These are phyloP conservation scores for Diplosphaera chodatii DNA, from an alignment of 139 green algal species.

Conservation along the genomic window DNA sequence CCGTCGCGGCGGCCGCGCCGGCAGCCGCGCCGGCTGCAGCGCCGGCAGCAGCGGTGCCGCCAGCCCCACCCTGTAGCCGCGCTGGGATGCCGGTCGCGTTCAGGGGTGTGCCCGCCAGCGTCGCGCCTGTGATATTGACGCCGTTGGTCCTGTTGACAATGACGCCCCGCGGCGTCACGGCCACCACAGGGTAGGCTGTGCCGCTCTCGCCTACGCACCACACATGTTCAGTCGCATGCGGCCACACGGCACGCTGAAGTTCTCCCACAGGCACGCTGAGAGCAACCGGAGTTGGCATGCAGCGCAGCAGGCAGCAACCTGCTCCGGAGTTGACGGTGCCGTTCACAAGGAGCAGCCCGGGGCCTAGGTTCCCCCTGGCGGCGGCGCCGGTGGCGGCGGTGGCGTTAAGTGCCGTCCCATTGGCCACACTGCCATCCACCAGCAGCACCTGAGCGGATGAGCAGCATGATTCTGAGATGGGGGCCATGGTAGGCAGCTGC, in stretches of 20 bases:
- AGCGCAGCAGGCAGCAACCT: too few species aligned
- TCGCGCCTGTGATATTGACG: not conserved
- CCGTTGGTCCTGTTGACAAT: not conserved
- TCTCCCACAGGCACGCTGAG: too few species aligned
- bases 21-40: too few species aligned
- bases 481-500: too few species aligned
- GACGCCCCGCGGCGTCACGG: not conserved
- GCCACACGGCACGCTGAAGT: too few species aligned
- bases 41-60: too few species aligned
- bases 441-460: too few species aligned
- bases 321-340: not conserved
- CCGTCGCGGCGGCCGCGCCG: too few species aligned
- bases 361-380: not conserved
- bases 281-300: too few species aligned
- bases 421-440: not conserved
- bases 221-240: too few species aligned
- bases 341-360: not conserved
- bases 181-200: not conserved
- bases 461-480: too few species aligned
- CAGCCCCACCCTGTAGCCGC: too few species aligned
- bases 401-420: not conserved
- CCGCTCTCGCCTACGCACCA: not conserved
- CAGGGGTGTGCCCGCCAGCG: not conserved
- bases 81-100: not conserved
- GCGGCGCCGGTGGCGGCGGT: not conserved